These are phyloP conservation scores for Ceraceosorus guamensis DNA, from an alignment of 1,284 basidiomycete genomes.

Conservation along the genomic window DNA sequence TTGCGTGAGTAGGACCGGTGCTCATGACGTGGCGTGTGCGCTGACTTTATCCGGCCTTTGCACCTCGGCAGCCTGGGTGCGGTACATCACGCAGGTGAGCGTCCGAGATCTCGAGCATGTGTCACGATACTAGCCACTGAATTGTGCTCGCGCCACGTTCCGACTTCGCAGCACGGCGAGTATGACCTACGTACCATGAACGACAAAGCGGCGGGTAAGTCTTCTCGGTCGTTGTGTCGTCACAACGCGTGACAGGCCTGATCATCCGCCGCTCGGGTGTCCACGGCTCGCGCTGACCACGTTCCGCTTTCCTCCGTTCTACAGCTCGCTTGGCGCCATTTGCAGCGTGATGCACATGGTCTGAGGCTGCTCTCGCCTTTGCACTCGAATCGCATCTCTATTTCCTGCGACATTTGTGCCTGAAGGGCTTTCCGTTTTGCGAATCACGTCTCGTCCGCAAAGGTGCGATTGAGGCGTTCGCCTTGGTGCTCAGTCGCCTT, in stretches of 20 bases:
- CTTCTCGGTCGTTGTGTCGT: too few species aligned
- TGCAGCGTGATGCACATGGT: conserved; percentile 5
- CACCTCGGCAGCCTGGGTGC: conserved; percentile 30
- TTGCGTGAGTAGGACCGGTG: conserved; percentile 52
- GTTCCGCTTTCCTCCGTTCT: too few species aligned
- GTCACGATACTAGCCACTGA: neutral
- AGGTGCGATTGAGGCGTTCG: too few species aligned
- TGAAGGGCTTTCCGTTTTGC: too few species aligned
- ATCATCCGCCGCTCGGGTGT: too few species aligned
- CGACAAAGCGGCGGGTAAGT: conserved; percentile 24
- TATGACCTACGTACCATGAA: conserved; percentile 60
- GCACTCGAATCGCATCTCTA: too few species aligned
- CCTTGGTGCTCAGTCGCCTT: too few species aligned
- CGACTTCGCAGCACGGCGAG: conserved; percentile 71
- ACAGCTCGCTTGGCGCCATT: conserved; percentile 38
- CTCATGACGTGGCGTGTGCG: neutral
- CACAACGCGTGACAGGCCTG: too few species aligned
- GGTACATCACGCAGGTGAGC: conserved; percentile 63
- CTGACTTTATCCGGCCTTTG: neutral
- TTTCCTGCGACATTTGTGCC: too few species aligned
- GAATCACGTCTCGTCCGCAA: too few species aligned
- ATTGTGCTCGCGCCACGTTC: neutral
- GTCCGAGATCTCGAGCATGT: neutral
- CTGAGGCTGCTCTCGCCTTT: too few species aligned
- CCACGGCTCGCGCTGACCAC: too few species aligned